A percentile compares a stretch with the other conserved stretches of the same genome.
These are phyloP conservation scores for Colletotrichum plurivorum DNA, from an alignment of 2,329 filamentous ascomycete genomes.

Conservation along the genomic window DNA sequence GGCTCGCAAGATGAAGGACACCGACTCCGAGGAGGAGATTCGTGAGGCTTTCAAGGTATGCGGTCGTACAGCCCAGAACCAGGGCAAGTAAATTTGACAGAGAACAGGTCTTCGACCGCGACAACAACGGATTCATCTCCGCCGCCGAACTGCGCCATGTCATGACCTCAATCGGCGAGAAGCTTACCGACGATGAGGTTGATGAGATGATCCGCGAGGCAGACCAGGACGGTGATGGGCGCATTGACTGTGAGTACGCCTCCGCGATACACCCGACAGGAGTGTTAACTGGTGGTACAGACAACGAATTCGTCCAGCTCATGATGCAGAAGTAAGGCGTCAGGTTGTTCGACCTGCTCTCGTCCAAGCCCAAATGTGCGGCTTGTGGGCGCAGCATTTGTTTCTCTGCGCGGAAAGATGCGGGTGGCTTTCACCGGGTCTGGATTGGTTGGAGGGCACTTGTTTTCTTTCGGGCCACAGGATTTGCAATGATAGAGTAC, in stretches of 20 bases:
- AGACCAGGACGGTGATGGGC: slow-evolving; percentile 89
- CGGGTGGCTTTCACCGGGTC: slow-evolving; percentile 12
- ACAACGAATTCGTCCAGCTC: slow-evolving; percentile 94
- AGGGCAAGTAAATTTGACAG: neutral
- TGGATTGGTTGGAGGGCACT: slow-evolving; percentile 26
- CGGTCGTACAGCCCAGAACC: neutral
- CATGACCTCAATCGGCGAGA: slow-evolving; percentile 94
- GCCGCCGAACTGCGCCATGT: slow-evolving; percentile 90
- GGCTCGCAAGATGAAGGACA: slow-evolving; percentile 95
- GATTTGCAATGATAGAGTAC: slow-evolving; percentile 23
- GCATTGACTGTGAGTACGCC: slow-evolving; percentile 82
- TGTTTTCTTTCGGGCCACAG: slow-evolving; percentile 12
- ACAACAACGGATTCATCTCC: slow-evolving; percentile 94
- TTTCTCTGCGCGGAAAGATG: slow-evolving; percentile 34
- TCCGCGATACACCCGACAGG: neutral
- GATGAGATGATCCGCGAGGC: slow-evolving; percentile 95
- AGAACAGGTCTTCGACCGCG: slow-evolving; percentile 81
- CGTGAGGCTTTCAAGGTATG: slow-evolving; percentile 87
- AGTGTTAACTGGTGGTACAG: slow-evolving; percentile 56
- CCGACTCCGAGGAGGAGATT: slow-evolving; percentile 92
- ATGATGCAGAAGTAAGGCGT: slow-evolving; percentile 91
- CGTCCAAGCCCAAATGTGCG: neutral
- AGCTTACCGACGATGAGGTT: slow-evolving; percentile 90
- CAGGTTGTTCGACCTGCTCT: slow-evolving; percentile 31
- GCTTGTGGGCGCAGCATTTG: slow-evolving; percentile 20